phyloP scores from a whole-genome alignment of 768 basidiomycete species.

The Leccinum uliginosum region DNA sequence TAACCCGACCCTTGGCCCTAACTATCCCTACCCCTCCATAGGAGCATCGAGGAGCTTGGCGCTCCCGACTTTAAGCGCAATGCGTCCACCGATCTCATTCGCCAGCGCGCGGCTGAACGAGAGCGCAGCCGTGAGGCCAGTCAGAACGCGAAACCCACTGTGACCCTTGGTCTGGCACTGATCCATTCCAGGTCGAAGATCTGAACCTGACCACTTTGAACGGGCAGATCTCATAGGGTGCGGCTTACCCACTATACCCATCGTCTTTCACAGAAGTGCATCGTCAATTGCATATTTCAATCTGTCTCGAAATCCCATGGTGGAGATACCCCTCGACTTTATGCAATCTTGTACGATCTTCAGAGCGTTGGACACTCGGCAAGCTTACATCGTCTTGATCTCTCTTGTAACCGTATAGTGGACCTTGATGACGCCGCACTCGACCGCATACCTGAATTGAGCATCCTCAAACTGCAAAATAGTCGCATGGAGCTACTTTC shows the following conservation, averaged over 20 bases:
- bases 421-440: slow-evolving; percentile 86
- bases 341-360: slow-evolving; percentile 82
- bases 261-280: slow-evolving; percentile 79
- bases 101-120: slow-evolving; percentile 75
- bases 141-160: slow-evolving; percentile 54
- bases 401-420: slow-evolving; percentile 87
- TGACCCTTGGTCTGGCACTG: not conserved
- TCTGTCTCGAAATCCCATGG: slow-evolving; percentile 90
- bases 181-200: slow-evolving; percentile 60
- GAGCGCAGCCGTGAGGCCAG: slow-evolving; percentile 74
- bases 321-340: slow-evolving; percentile 95
- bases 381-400: slow-evolving; percentile 74
- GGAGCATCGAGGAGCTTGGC: slow-evolving; percentile 80
- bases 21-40: slow-evolving; percentile 33
- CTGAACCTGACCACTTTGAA: slow-evolving; percentile 67
- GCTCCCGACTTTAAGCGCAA: slow-evolving; percentile 81
- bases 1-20: no score
- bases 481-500: slow-evolving; percentile 88
- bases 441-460: slow-evolving; percentile 68
- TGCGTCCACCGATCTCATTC: slow-evolving; percentile 72
- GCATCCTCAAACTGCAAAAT: slow-evolving; percentile 75
- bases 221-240: slow-evolving; percentile 77
- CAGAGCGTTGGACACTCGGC: slow-evolving; percentile 71
- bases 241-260: slow-evolving; percentile 83
- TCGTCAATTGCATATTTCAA: slow-evolving; percentile 80